Evolutionary conservation across 306 rosid species (phyloP).

Genomic region (Medicago ruthenica): DNA sequence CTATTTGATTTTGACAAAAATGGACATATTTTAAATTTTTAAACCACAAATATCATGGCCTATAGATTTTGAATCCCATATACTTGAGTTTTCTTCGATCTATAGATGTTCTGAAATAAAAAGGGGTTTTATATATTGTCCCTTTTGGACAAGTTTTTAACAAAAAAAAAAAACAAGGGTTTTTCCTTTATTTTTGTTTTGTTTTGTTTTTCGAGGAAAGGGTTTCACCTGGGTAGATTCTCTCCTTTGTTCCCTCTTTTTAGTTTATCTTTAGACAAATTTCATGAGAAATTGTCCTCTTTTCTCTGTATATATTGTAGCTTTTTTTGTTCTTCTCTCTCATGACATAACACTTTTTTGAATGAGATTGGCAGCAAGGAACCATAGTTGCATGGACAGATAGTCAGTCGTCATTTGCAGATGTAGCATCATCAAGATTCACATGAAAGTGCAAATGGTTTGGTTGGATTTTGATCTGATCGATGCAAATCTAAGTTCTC

Average conservation of each 20-base stretch:
- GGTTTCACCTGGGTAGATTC: constrained; percentile 19
- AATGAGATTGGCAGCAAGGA: constrained; percentile 28
- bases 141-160: background rate
- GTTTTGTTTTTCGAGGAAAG: constrained; percentile 6
- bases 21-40: background rate
- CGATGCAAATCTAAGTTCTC: constrained; percentile 27
- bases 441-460: constrained; percentile 59
- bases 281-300: constrained; percentile 26
- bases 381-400: constrained; percentile 53
- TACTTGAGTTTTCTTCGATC: constrained; percentile 15
- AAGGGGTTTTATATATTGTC: background rate
- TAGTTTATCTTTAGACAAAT: constrained; percentile 15
- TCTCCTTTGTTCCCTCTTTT: constrained; percentile 15
- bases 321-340: background rate
- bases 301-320: background rate
- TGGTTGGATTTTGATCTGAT: constrained; percentile 19
- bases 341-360: background rate
- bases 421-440: constrained; percentile 99
- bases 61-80: constrained; percentile 7
- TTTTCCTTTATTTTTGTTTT: background rate
- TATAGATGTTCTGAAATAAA: background rate
- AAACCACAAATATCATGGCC: background rate
- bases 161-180: background rate
- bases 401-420: constrained; percentile 84
- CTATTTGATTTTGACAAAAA: background rate